These are phyloP conservation scores for Blastobotrys capitulatus DNA, from an alignment of 1,139 yeast genomes.

Conservation along the genomic window DNA sequence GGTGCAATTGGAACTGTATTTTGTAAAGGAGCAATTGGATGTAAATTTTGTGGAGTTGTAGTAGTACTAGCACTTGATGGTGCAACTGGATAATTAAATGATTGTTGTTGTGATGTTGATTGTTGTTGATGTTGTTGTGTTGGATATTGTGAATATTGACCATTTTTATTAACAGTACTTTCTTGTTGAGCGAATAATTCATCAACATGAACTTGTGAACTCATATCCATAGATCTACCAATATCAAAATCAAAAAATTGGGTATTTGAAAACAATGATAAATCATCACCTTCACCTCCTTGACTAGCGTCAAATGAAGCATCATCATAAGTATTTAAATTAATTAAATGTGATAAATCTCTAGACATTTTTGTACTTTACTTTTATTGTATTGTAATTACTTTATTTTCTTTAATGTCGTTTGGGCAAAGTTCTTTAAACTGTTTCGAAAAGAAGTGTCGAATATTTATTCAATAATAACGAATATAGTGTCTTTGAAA, in stretches of 20 bases:
- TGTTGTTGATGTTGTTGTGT: not conserved
- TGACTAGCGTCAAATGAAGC: not conserved
- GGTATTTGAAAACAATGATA: constrained; percentile 39
- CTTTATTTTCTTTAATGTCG: no score
- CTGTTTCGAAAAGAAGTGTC: no score
- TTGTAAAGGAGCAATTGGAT: not conserved
- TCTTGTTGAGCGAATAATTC: constrained; percentile 38
- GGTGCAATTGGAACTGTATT: constrained; percentile 4
- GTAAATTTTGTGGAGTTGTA: not conserved
- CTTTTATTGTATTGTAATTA: no score
- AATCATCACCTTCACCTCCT: constrained; percentile 28
- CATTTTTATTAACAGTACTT: constrained; percentile 30
- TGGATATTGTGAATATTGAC: constrained; percentile 1
- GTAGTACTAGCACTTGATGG: constrained; percentile 16
- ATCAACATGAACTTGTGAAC: constrained; percentile 33
- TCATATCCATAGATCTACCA: constrained; percentile 39
- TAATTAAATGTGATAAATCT: not conserved
- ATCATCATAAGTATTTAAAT: not conserved
- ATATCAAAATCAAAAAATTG: constrained; percentile 41
- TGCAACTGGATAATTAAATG: no score
- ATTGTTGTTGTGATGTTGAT: no score
- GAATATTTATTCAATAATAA: no score
- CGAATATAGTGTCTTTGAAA: no score
- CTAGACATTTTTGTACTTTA: not conserved
- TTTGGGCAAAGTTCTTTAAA: no score